A percentile compares a stretch with the other conserved stretches of the same genome.
Conservation (phyloP, 495 filamentous ascomycete genomes). For the Penicillium taxi region DNA sequence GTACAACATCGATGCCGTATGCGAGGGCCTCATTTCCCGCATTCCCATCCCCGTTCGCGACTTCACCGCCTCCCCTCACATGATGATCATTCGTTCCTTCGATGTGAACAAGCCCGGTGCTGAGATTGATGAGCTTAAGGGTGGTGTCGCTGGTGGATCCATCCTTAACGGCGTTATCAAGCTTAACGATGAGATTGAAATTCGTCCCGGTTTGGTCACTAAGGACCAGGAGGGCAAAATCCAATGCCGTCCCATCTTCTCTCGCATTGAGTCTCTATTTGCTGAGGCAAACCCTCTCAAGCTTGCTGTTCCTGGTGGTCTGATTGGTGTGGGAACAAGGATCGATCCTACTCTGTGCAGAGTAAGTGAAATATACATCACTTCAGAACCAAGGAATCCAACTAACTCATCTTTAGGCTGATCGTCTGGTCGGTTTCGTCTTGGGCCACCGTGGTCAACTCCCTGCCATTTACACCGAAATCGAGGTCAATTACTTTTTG, state of each 20-base stretch:
- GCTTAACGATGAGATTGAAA: slow-evolving; percentile 95
- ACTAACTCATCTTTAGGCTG: slow-evolving; percentile 49
- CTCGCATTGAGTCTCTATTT: slow-evolving; percentile 86
- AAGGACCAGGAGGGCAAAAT: slow-evolving; percentile 90
- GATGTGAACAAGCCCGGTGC: slow-evolving; percentile 99
- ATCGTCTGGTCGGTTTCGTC: slow-evolving; percentile 97
- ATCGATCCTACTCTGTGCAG: slow-evolving; percentile 93
- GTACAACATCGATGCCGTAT: slow-evolving; percentile 98
- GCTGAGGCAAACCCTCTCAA: slow-evolving; percentile 97
- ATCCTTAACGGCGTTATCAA: slow-evolving; percentile 94
- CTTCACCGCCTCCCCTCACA: slow-evolving; percentile 83
- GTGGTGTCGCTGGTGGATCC: slow-evolving; percentile 94
- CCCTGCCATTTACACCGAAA: slow-evolving; percentile 91
- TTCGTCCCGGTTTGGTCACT: slow-evolving; percentile 89
- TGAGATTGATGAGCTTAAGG: slow-evolving; percentile 98
- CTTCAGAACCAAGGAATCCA: too few species aligned
- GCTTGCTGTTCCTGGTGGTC: slow-evolving; percentile 91
- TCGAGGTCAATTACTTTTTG: slow-evolving; percentile 98
- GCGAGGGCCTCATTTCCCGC: slow-evolving; percentile 84
- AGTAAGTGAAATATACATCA: background rate
- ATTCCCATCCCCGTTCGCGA: slow-evolving; percentile 87
- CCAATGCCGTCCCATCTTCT: slow-evolving; percentile 94
- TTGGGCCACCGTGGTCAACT: slow-evolving; percentile 86
- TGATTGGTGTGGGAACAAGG: slow-evolving; percentile 94
- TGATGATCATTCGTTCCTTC: slow-evolving; percentile 94